Base-by-base conservation (phyloP, 2,329 filamentous ascomycete species). In the Lizonia empirigonia region DNA sequence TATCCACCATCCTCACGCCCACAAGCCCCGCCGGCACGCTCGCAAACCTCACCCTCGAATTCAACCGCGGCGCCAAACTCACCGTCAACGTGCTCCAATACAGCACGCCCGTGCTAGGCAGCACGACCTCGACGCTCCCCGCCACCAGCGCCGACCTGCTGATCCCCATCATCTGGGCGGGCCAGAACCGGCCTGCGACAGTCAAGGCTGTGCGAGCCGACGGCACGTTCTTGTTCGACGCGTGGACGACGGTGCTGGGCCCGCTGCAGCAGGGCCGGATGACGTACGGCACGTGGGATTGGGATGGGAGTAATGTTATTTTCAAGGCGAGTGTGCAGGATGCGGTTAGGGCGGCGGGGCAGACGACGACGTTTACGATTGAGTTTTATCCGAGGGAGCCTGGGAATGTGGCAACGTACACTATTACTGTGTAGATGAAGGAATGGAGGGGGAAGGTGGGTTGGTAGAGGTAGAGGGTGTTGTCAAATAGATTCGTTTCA, bases 241-340 rank as follows among this genome's bases (percentile, higher is more conserved):
- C 80, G 40, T 86, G 80, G 80, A 85, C 83, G 0, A 66, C 76
- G 59, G 82, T 75, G 23, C 67, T 85, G 1, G 78, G 79, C 0
- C 73, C 78, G 2, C 63, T 85, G 19, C 81, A 85, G 60, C 74
- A 82, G 55, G 72, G 59, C 0, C 46, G 71, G 7, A 66, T 68
- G 55, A 84, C 82, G 2, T 83, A 77, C 49, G 71, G 63, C 7
- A 73, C 66, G 48, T 85, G 78, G 76, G 77, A 78, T 40, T 84
- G 77, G 71, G 78, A 81, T 52, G 72, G 62, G 1, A 60, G 66
- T 13, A 65, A 76, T 46, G 70, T 85, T 1, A 77, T 81, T 3
- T 55, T 85, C n/a, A 77, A 71, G 3, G 64, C 73, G 0, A 65
- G 70, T 2, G 77, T 77, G 0, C 63, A 83, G 29, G 69, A 77